Conservation (phyloP, 768 basidiomycete species). For the Trametes sanguinea region DNA sequence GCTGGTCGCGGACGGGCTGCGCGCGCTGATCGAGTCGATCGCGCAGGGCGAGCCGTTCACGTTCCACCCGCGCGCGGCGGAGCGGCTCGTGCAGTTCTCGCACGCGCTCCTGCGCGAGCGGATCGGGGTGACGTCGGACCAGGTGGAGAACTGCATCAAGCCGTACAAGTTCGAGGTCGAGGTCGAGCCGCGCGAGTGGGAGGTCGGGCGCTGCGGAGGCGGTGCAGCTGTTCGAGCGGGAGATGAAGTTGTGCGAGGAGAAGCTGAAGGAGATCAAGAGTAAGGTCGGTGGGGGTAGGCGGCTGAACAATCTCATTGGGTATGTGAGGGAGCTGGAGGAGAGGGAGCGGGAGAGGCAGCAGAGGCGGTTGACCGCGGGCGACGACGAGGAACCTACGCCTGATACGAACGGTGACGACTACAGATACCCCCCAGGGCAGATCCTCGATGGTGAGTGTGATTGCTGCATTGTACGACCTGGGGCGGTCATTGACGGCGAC, state of each 20-base stretch:
- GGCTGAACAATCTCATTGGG: slow-evolving; percentile 71
- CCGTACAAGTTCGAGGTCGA: slow-evolving; percentile 99
- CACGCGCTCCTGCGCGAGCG: slow-evolving; percentile 93
- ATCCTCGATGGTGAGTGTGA: slow-evolving; percentile 79
- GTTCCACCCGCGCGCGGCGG: slow-evolving; percentile 85
- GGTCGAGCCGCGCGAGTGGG: slow-evolving; percentile 93
- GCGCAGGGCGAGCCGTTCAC: slow-evolving; percentile 88
- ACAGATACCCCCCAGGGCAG: slow-evolving; percentile 89
- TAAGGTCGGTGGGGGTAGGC: slow-evolving; percentile 84
- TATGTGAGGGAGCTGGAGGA: slow-evolving; percentile 87
- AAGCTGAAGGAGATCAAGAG: slow-evolving; percentile 86
- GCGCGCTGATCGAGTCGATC: slow-evolving; percentile 88
- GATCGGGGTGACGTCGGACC: slow-evolving; percentile 92
- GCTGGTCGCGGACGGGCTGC: slow-evolving; percentile 91
- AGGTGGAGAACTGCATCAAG: slow-evolving; percentile 99
- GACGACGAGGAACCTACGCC: slow-evolving; percentile 41
- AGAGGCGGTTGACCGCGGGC: slow-evolving; percentile 44
- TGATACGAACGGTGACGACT: slow-evolving; percentile 60
- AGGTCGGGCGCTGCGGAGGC: slow-evolving; percentile 74
- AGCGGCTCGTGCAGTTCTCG: slow-evolving; percentile 88
- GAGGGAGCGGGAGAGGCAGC: slow-evolving; percentile 64
- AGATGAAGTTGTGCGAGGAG: slow-evolving; percentile 79
- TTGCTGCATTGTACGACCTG: too few relatives aligned
- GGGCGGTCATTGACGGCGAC: too few relatives aligned
- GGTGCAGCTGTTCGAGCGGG: slow-evolving; percentile 80